Percentiles rank a stretch among this genome's conserved stretches.
These are phyloP conservation scores for Ceratocystis colombiana DNA, from an alignment of 2,329 filamentous ascomycete species.

Conservation along the genomic window DNA sequence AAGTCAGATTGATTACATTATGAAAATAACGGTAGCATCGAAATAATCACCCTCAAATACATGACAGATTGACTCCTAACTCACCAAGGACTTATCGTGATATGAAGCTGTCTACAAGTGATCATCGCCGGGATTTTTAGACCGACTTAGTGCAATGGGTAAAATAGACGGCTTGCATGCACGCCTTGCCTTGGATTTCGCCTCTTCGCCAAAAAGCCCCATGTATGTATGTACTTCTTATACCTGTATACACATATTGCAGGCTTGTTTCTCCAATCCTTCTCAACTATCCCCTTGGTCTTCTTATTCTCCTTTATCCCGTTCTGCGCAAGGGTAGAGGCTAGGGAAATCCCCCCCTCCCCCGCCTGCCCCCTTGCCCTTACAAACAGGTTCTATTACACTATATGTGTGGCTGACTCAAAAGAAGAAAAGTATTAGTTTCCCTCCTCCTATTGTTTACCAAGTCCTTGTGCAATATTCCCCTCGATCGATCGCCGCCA, in stretches of 20 bases:
- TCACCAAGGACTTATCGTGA: background rate
- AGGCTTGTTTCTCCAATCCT: background rate
- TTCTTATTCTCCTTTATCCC: constrained; percentile 14
- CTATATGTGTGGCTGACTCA: background rate
- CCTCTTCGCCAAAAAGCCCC: background rate
- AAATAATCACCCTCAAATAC: background rate
- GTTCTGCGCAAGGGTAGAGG: background rate
- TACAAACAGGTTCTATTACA: background rate
- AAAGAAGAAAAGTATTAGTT: background rate
- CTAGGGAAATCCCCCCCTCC: background rate
- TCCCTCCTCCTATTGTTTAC: background rate
- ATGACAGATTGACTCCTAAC: background rate
- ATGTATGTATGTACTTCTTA: background rate
- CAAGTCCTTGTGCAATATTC: background rate
- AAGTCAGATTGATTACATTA: background rate
- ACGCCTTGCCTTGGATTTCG: background rate
- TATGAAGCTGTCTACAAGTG: background rate
- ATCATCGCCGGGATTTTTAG: constrained; percentile 2
- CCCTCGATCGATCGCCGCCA: background rate
- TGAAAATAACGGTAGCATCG: background rate
- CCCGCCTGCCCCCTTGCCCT: background rate
- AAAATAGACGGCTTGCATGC: no score
- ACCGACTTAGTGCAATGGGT: no score
- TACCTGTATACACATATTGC: background rate
- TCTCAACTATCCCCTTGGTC: background rate